Conservation (phyloP, 2,329 filamentous ascomycete species). For the Aspergillus oerlinghausenensis region DNA sequence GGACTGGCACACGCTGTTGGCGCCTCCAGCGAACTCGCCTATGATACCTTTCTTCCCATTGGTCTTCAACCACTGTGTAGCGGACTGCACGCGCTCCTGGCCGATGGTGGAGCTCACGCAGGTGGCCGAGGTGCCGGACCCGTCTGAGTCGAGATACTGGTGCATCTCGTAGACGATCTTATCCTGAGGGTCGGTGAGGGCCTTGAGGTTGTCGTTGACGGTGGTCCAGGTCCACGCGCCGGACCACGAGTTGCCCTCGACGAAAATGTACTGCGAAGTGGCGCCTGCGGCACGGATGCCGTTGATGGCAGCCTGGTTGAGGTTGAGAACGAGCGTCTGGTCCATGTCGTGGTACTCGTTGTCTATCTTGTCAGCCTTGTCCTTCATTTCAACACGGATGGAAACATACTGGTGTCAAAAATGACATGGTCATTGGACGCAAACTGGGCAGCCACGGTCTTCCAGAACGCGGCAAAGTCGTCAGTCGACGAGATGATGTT, state of each 20-base stretch:
- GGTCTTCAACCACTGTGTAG: constrained; percentile 51
- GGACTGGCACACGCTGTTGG: constrained; percentile 46
- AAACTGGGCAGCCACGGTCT: constrained; percentile 52
- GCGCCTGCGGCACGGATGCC: constrained; percentile 58
- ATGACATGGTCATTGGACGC: constrained; percentile 53
- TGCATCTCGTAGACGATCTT: constrained; percentile 60
- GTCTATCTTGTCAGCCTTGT: constrained; percentile 32
- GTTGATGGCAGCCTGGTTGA: constrained; percentile 62
- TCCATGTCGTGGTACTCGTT: constrained; percentile 64
- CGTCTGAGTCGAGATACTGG: constrained; percentile 57
- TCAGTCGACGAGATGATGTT: constrained; percentile 36
- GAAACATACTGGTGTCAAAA: constrained; percentile 52
- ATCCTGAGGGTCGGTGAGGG: constrained; percentile 48
- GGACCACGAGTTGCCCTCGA: constrained; percentile 51
- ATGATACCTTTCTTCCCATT: constrained; percentile 51
- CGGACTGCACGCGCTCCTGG: constrained; percentile 46
- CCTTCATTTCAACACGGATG: background rate
- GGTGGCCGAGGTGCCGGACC: constrained; percentile 47
- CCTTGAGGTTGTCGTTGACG: constrained; percentile 40
- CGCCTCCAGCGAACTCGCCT: constrained; percentile 53
- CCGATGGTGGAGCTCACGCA: constrained; percentile 55
- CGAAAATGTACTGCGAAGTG: constrained; percentile 54
- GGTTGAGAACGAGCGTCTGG: constrained; percentile 53
- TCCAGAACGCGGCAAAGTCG: constrained; percentile 57
- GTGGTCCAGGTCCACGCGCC: constrained; percentile 48